Percentiles rank a stretch among this genome's conserved stretches.
Conservation (phyloP, 1,139 yeast species). For the Trichomonascaceae sp. region DNA sequence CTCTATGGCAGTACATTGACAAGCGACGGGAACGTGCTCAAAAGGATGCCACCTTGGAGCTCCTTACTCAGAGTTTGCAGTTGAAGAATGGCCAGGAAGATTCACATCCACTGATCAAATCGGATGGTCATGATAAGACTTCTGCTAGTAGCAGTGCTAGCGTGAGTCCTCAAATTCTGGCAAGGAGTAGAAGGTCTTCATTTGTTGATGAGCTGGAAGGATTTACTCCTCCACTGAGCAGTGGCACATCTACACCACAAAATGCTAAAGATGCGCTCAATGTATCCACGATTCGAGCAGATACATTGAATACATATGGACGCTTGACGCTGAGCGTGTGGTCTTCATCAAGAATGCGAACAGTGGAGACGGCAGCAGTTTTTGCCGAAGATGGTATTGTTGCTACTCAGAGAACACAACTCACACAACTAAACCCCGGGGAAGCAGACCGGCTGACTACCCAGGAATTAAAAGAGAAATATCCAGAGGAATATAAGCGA, state of each 20-base stretch:
- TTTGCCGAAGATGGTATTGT: constrained; percentile 56
- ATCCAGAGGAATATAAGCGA: constrained; percentile 64
- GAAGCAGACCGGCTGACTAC: constrained; percentile 62
- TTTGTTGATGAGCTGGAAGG: constrained; percentile 4
- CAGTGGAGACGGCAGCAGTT: constrained; percentile 69
- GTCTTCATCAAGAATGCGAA: constrained; percentile 86
- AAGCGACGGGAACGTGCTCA: constrained; percentile 17
- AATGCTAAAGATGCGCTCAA: constrained; percentile 25
- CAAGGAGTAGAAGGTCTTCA: background rate
- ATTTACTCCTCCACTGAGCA: constrained; percentile 10
- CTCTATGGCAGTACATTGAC: constrained; percentile 37
- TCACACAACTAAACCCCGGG: constrained; percentile 91
- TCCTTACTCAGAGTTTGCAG: constrained; percentile 1
- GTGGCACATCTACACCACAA: constrained; percentile 25
- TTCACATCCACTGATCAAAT: constrained; percentile 11
- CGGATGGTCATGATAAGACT: constrained; percentile 14
- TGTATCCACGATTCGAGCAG: constrained; percentile 24
- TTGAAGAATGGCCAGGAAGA: constrained; percentile 4
- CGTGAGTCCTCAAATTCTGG: constrained; percentile 1
- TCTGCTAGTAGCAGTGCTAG: constrained; percentile 15
- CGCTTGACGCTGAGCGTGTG: constrained; percentile 50
- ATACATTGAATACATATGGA: constrained; percentile 19
- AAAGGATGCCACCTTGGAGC: constrained; percentile 1
- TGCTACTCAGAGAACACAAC: constrained; percentile 69
- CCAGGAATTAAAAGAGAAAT: constrained; percentile 51